Evolutionary conservation across 1,284 basidiomycete species (phyloP).

Genomic region (Trichosporon inkin): DNA sequence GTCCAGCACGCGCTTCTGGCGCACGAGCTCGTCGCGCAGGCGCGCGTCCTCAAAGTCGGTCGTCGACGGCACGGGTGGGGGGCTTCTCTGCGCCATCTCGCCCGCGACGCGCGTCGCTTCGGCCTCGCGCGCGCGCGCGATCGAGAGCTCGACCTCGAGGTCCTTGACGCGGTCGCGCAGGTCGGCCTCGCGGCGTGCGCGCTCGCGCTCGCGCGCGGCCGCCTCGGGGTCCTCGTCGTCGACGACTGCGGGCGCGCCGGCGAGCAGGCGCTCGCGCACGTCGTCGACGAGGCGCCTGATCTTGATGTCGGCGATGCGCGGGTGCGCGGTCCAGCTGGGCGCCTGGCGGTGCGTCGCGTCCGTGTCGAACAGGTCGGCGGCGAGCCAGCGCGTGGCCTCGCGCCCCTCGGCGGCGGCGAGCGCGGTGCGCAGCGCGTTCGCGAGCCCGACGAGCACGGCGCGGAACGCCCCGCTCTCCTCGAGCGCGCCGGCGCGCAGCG

Average conservation of each 20-base stretch:
- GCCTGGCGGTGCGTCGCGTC: constrained; percentile 22
- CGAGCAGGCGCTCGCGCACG: constrained; percentile 29
- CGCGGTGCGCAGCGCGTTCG: constrained; percentile 64
- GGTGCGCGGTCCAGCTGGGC: constrained; percentile 45
- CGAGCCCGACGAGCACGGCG: constrained; percentile 62
- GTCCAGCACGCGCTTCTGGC: constrained; percentile 55
- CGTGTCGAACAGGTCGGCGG: constrained; percentile 16
- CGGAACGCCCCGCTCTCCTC: constrained; percentile 69
- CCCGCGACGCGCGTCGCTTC: constrained; percentile 39
- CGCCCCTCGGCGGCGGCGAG: constrained; percentile 24
- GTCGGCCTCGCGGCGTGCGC: constrained; percentile 29
- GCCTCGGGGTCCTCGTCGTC: constrained; percentile 32
- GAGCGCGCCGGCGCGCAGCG: constrained; percentile 60
- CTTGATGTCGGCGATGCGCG: constrained; percentile 40
- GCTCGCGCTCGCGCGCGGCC: constrained; percentile 31
- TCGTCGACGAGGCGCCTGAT: constrained; percentile 35
- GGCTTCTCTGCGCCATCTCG: constrained; percentile 33
- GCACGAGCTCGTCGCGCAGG: constrained; percentile 28
- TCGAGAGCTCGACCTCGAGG: constrained; percentile 44
- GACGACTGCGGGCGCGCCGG: constrained; percentile 1
- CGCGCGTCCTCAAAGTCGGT: constrained; percentile 25
- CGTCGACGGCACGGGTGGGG: constrained; percentile 14
- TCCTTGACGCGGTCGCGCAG: constrained; percentile 44
- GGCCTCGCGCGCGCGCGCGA: constrained; percentile 36
- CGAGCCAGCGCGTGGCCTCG: constrained; percentile 7